Base-by-base conservation (phyloP, 2,329 filamentous ascomycete genomes). In the Penicillium griseofulvum region DNA sequence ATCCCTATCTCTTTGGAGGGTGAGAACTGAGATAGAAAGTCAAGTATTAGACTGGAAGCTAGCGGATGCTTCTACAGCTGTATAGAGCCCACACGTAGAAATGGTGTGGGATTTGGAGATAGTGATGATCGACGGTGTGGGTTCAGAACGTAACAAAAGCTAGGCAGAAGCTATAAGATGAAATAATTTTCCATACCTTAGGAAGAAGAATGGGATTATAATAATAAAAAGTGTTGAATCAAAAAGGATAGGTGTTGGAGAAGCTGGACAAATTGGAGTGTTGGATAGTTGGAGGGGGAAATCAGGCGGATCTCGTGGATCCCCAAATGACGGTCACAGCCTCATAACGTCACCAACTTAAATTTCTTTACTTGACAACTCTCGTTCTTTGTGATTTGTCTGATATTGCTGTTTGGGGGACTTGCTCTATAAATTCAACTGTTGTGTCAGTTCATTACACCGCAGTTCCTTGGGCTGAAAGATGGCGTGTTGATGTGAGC, bases 401-500 rank as follows among this genome's bases (percentile, higher is more conserved):
- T 16, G 19, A 11, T n/a, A 47, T 4, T 11, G 1, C 29, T 14
- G n/a, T n/a, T 10, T n/a, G 28, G 17, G 31, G 12, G 12, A 4
- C 4, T 33, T 41, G 3, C 14, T 29, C 26, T 19, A 14, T 17
- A 28, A 24, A 28, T 5, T 7, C 24, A 19, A 46, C 22, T 45
- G 0, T 45, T 22, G 41, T 17, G 41, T 31, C 49, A 38, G 41
- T 17, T 46, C 24, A 19, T 28, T 24, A 29, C 11, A 50, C 29
- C 7, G 19, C 6, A 12, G 16, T 34, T 33, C 44, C n/a, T 33
- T 16, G 12, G 33, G 28, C 34, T 39, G 29, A 26, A 55, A 45
- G 17, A 55, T 55, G 53, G 42, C 48, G 34, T 14, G 22, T 52
- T 52, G 49, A 52, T 47, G 53, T 52, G 53, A 55, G 49, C 17